Percentiles rank a stretch among this genome's conserved stretches.
phyloP scores from a whole-genome alignment of 1,139 yeast species.

The Hanseniaspora sp. region DNA sequence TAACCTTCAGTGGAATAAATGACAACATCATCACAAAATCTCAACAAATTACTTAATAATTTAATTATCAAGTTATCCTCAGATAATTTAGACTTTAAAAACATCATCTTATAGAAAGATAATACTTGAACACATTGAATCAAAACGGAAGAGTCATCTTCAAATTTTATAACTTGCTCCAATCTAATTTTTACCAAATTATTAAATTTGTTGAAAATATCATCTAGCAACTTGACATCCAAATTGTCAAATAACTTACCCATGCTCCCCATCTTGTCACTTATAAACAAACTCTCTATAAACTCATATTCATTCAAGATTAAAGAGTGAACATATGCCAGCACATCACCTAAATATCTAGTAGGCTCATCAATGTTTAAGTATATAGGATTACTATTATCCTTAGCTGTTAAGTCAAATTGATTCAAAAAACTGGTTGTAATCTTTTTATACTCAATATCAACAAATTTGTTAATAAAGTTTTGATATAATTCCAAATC shows the following conservation, averaged over 20 bases:
- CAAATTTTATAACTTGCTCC: conserved; percentile 60
- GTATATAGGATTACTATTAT: conserved; percentile 41
- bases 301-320: conserved; percentile 81
- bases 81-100: conserved; percentile 36
- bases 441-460: conserved; percentile 45
- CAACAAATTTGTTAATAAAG: conserved; percentile 47
- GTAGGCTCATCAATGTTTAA: conserved; percentile 70
- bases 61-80: conserved; percentile 21
- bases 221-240: conserved; percentile 28
- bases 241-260: conserved; percentile 25
- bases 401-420: conserved; percentile 29
- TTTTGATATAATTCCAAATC: conserved; percentile 37
- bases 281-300: conserved; percentile 38
- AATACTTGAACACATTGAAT: conserved; percentile 53
- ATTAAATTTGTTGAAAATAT: conserved; percentile 41
- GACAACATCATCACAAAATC: conserved; percentile 17
- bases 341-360: conserved; percentile 72
- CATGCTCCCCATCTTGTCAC: conserved; percentile 22
- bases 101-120: conserved; percentile 60
- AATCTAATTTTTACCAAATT: conserved; percentile 44
- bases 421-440: conserved; percentile 52
- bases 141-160: conserved; percentile 45
- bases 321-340: conserved; percentile 83
- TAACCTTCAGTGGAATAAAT: not conserved
- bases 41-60: conserved; percentile 18